Evolutionary conservation across 2,329 filamentous ascomycete species (phyloP).

Genomic region (Fusarium dlaminii): DNA sequence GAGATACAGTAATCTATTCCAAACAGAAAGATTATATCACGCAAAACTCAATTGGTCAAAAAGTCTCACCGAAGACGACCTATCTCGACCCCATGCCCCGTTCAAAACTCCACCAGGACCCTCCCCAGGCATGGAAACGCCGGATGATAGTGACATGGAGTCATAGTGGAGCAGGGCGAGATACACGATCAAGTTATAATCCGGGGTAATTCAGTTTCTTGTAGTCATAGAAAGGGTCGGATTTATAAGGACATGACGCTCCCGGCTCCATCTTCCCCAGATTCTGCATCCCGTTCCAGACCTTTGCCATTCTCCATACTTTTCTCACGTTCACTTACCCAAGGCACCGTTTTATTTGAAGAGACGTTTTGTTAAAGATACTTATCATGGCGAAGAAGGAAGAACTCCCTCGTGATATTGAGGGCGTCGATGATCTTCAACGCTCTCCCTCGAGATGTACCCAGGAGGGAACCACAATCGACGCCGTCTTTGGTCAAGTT

Average conservation of each 20-base stretch:
- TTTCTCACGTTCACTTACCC: neutral
- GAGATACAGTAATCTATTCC: neutral
- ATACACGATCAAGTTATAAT: constrained; percentile 28
- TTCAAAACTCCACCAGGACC: neutral
- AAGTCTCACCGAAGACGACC: neutral
- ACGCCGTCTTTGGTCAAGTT: constrained; percentile 18
- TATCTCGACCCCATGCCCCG: neutral
- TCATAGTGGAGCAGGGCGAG: constrained; percentile 3
- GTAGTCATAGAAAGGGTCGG: constrained; percentile 13
- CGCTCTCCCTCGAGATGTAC: neutral
- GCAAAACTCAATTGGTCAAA: neutral
- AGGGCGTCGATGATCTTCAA: constrained; percentile 6
- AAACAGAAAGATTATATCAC: neutral
- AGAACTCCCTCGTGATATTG: constrained; percentile 4
- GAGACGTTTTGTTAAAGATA: too few relatives aligned
- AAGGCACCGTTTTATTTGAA: neutral
- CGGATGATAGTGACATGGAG: constrained; percentile 17
- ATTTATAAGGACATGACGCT: constrained; percentile 11
- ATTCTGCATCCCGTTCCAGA: constrained; percentile 4
- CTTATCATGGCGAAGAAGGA: constrained; percentile 15
- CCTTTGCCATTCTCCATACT: neutral
- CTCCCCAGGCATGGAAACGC: neutral
- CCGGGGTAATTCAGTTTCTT: constrained; percentile 24
- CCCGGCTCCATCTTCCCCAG: constrained; percentile 25
- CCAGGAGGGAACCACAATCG: neutral